A percentile compares a stretch with the other conserved stretches of the same genome.
These are phyloP conservation scores for Eucalyptus microcorys DNA, from an alignment of 345 rosid species.

Conservation along the genomic window DNA sequence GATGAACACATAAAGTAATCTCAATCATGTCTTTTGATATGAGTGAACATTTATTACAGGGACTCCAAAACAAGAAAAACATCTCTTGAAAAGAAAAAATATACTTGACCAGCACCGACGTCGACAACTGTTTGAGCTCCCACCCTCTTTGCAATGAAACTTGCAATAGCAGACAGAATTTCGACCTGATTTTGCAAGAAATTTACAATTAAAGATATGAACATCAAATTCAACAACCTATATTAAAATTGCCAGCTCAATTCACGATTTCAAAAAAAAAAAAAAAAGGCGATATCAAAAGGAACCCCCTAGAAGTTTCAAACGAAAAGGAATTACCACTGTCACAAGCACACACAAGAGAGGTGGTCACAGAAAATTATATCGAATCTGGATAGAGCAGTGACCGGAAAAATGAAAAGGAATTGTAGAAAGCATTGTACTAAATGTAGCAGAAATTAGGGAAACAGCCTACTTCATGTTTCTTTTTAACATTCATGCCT, in stretches of 20 bases:
- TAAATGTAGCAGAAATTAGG: background rate
- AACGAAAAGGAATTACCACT: background rate
- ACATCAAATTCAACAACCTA: background rate
- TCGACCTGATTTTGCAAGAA: slow-evolving; percentile 46
- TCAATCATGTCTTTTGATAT: background rate
- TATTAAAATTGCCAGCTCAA: background rate
- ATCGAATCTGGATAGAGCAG: background rate
- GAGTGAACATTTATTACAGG: background rate
- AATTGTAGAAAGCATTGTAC: background rate
- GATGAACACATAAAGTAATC: background rate
- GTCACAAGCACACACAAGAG: background rate
- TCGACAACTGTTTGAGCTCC: slow-evolving; percentile 56
- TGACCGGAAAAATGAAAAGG: background rate
- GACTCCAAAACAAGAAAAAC: background rate
- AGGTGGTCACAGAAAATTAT: background rate
- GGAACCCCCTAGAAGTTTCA: background rate
- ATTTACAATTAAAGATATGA: background rate
- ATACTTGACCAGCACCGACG: slow-evolving; percentile 95
- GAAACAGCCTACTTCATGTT: slow-evolving; percentile 54
- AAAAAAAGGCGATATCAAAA: background rate
- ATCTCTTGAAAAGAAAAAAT: background rate
- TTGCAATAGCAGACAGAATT: slow-evolving; percentile 73
- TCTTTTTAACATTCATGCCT: slow-evolving; percentile 90
- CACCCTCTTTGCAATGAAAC: slow-evolving; percentile 39
- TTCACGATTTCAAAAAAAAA: background rate